phyloP scores from a whole-genome alignment of 148 eudicot species.

The Spergularia bocconei region DNA sequence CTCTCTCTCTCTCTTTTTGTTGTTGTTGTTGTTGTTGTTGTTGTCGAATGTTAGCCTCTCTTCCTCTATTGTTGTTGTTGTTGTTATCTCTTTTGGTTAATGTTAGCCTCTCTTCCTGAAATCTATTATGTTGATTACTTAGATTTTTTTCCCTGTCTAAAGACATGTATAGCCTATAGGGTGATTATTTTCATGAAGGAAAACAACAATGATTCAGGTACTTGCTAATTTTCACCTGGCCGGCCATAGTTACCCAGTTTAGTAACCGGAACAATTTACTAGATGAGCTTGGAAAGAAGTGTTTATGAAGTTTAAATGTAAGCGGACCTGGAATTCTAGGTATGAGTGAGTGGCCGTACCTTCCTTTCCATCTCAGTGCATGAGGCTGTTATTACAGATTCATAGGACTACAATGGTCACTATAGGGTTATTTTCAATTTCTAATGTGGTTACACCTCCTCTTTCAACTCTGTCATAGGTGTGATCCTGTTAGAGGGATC shows the following conservation, averaged over 20 bases:
- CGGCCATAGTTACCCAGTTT: background rate
- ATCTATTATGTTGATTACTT: background rate
- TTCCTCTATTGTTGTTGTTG: no score
- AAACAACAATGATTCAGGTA: background rate
- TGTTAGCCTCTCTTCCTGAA: no score
- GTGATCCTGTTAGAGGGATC: background rate
- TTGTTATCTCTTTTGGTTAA: no score
- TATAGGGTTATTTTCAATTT: background rate
- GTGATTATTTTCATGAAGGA: slow-evolving; percentile 7
- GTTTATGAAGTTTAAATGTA: background rate
- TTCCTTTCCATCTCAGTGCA: background rate
- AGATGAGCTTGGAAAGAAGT: background rate
- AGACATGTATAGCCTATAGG: background rate
- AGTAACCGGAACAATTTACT: background rate
- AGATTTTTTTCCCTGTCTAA: background rate
- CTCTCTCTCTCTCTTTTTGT: background rate
- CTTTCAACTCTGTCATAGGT: background rate
- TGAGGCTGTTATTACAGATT: background rate
- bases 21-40: no score
- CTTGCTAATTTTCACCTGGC: background rate
- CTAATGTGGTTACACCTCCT: background rate
- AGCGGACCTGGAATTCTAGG: background rate
- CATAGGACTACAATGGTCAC: background rate
- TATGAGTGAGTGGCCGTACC: background rate
- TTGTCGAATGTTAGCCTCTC: no score